Conservation (phyloP, 2,329 filamentous ascomycete species). For the Blastomyces percursus region DNA sequence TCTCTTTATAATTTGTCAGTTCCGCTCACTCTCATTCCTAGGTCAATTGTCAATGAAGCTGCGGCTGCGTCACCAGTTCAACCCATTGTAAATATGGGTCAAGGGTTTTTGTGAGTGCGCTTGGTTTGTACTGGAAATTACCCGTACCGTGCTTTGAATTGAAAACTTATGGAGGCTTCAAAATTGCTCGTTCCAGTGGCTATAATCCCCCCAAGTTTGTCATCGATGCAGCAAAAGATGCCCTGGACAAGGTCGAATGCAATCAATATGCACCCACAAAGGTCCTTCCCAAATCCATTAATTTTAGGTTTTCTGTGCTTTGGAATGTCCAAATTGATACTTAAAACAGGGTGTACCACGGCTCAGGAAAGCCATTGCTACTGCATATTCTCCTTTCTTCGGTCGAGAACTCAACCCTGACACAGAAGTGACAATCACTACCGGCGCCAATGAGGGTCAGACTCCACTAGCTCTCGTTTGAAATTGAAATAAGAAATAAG, state of each 20-base stretch:
- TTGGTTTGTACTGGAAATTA: background rate
- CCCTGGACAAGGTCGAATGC: constrained; percentile 84
- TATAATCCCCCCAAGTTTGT: constrained; percentile 93
- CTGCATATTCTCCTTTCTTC: constrained; percentile 85
- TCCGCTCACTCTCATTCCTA: constrained; percentile 19
- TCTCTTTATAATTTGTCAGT: background rate
- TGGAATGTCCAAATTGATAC: background rate
- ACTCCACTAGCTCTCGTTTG: background rate
- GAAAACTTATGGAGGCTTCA: background rate
- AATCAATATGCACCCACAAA: constrained; percentile 98
- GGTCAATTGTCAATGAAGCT: constrained; percentile 58
- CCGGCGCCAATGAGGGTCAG: constrained; percentile 44
- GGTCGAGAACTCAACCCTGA: constrained; percentile 72
- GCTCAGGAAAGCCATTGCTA: constrained; percentile 82
- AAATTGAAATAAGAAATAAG: background rate
- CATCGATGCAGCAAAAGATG: constrained; percentile 78
- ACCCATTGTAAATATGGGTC: constrained; percentile 59
- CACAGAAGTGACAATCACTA: constrained; percentile 90
- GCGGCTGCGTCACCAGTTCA: constrained; percentile 52
- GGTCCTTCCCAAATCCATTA: constrained; percentile 29
- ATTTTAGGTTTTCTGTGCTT: constrained; percentile 2
- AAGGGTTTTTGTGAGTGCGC: constrained; percentile 46
- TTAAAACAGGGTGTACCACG: constrained; percentile 59
- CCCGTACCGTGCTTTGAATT: constrained; percentile 6
- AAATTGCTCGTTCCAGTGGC: constrained; percentile 38